phyloP scores from a whole-genome alignment of 768 basidiomycete genomes.

The Solioccasus polychromus region DNA sequence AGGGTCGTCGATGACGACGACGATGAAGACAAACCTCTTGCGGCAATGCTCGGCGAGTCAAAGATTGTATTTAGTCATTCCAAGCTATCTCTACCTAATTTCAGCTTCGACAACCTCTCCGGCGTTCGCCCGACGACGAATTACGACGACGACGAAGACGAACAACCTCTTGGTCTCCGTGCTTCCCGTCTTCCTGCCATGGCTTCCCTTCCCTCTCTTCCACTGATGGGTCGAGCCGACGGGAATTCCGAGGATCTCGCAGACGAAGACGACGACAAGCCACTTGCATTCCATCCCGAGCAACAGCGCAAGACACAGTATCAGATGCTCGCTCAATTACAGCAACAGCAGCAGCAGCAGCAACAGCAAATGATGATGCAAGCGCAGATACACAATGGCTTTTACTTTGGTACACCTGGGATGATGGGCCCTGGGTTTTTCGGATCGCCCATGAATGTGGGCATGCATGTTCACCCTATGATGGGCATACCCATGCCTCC shows the following conservation, averaged over 20 bases:
- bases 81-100: slow-evolving; percentile 42
- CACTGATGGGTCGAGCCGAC: too few relatives aligned
- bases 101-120: slow-evolving; percentile 38
- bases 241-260: slow-evolving; percentile 44
- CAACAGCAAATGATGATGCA: slow-evolving; percentile 73
- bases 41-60: slow-evolving; percentile 50
- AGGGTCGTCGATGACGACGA: slow-evolving; percentile 41
- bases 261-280: slow-evolving; percentile 67
- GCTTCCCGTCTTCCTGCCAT: slow-evolving; percentile 44
- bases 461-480: slow-evolving; percentile 45
- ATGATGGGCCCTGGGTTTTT: slow-evolving; percentile 75
- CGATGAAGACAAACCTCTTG: slow-evolving; percentile 62
- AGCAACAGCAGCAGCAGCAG: slow-evolving; percentile 53
- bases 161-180: slow-evolving; percentile 69
- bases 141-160: slow-evolving; percentile 59
- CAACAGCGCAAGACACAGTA: slow-evolving; percentile 71
- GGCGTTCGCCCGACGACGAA: slow-evolving; percentile 19
- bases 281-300: slow-evolving; percentile 72
- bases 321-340: slow-evolving; percentile 39
- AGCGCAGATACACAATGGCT: slow-evolving; percentile 69
- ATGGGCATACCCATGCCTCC: slow-evolving; percentile 39
- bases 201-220: slow-evolving; percentile 24
- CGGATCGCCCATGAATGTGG: slow-evolving; percentile 49
- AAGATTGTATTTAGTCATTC: slow-evolving; percentile 42
- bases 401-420: slow-evolving; percentile 66